Conservation (phyloP, 371 early-diverging fungal genomes). For the Rhizopus delemar region DNA sequence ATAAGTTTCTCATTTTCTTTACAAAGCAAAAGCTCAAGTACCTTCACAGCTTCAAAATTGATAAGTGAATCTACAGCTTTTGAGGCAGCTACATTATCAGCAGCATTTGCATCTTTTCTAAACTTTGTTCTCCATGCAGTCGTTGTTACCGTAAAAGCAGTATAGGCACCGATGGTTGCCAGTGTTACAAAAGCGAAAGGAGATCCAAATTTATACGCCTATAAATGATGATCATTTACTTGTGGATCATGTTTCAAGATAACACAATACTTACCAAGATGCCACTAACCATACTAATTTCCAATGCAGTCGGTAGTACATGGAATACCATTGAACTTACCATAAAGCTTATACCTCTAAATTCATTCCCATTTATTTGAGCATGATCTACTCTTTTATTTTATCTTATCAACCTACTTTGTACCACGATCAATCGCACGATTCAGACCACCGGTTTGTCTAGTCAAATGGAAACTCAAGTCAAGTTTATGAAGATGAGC, state of each 20-base stretch:
- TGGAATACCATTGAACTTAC: constrained; percentile 92
- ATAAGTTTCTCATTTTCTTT: background rate
- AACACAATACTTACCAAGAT: constrained; percentile 61
- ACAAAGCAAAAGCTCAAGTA: constrained; percentile 15
- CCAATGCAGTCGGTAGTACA: constrained; percentile 90
- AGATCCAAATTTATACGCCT: constrained; percentile 82
- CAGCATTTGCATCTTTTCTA: constrained; percentile 87
- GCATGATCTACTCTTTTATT: background rate
- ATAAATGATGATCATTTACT: background rate
- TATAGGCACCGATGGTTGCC: constrained; percentile 82
- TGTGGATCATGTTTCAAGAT: background rate
- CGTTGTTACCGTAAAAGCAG: constrained; percentile 84
- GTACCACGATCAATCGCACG: constrained; percentile 97
- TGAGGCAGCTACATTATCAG: constrained; percentile 92
- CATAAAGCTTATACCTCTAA: constrained; percentile 89
- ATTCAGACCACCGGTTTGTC: constrained; percentile 94
- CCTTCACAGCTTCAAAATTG: constrained; percentile 95
- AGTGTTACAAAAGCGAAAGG: constrained; percentile 85
- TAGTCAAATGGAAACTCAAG: constrained; percentile 82
- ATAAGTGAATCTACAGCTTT: constrained; percentile 90
- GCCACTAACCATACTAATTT: constrained; percentile 92
- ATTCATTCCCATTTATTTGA: background rate
- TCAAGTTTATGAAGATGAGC: constrained; percentile 85
- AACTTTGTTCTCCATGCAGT: constrained; percentile 87
- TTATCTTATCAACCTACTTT: constrained; percentile 57